Conservation (phyloP, 805 yeast species). For the Ogataea pilisensis region DNA sequence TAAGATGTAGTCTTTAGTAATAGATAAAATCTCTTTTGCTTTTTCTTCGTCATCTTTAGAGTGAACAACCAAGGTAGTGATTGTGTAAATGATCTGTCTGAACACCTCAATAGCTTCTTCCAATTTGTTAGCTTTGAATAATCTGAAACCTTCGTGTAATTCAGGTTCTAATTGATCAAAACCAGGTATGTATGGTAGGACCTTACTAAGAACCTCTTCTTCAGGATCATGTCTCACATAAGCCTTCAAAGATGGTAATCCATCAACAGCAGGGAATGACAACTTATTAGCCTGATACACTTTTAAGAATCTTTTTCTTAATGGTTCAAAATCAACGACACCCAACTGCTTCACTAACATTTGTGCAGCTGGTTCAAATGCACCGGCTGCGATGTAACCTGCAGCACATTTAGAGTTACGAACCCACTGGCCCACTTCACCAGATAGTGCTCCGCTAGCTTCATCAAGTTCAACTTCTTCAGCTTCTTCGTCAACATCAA, state of each 20-base stretch:
- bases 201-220: slow-evolving; percentile 43
- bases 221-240: slow-evolving; percentile 66
- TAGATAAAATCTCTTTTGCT: slow-evolving; percentile 63
- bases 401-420: slow-evolving; percentile 88
- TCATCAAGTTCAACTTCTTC: slow-evolving; percentile 33
- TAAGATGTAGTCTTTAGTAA: slow-evolving; percentile 85
- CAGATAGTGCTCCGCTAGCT: slow-evolving; percentile 35
- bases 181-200: slow-evolving; percentile 73
- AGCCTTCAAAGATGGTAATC: slow-evolving; percentile 64
- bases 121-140: slow-evolving; percentile 79
- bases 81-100: slow-evolving; percentile 73
- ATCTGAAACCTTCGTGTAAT: slow-evolving; percentile 71
- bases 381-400: slow-evolving; percentile 92
- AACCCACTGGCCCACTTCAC: slow-evolving; percentile 76
- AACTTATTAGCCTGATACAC: slow-evolving; percentile 79
- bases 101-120: slow-evolving; percentile 76
- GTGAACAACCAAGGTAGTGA: slow-evolving; percentile 66
- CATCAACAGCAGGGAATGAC: slow-evolving; percentile 68
- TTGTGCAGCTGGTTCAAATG: slow-evolving; percentile 93
- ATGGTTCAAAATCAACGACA: slow-evolving; percentile 79
- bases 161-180: slow-evolving; percentile 57
- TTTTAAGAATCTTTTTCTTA: slow-evolving; percentile 76
- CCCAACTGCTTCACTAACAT: slow-evolving; percentile 88
- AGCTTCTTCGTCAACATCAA: slow-evolving; percentile 39
- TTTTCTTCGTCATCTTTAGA: slow-evolving; percentile 72